Evolutionary conservation across 1,284 basidiomycete genomes (phyloP), one percentile per base, ranked within the genome.

Genomic region (Cutaneotrichosporon dermatis): DNA sequence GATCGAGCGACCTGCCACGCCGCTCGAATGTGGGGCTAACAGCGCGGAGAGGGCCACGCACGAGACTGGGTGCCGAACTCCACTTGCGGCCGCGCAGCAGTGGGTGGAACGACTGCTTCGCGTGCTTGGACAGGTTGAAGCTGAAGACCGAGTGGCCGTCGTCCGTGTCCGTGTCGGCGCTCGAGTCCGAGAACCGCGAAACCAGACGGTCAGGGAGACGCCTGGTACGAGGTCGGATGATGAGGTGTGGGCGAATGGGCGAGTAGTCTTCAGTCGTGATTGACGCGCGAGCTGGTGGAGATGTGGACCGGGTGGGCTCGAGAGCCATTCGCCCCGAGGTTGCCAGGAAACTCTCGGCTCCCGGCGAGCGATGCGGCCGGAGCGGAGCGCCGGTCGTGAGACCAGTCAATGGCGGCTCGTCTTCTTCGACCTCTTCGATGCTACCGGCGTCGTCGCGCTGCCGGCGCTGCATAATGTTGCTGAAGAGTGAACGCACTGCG

Each of bases 301-400:
- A 58, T 9, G 49, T 52, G 33, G 57, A 58, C 39, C 60, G 53
- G 11, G 54, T 62, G 5, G 58, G 61, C 49, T 53, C 54, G 11
- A 59, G 58, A 6, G 50, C 39, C 12, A 51, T n/a, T 9, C 50
- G 50, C 7, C 50, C 51, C 43, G 53, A 56, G 48, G 60, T 61
- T 16, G 64, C 70, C 13, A 67, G 51, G 57, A 68, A 72, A 25
- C 58, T 63, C 1, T 66, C 68, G 15, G 70, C 68, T 13, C 66
- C 68, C 1, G 70, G 69, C 3, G 69, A 69, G 2, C 69, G 62
- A 51, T 72, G 68, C 4, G 70, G 70, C 25, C 69, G 62, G 9
- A 49, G 33, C 10, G 70, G 63, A 34, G 60, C 63, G 34, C 56
- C 56, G 36, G 48, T 41, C 16, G 42, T 37, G 9, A 53, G 12